A percentile compares a stretch with the other conserved stretches of the same genome.
Conservation (phyloP, 1,284 basidiomycete species). For the Cystobasidium slooffiae region DNA sequence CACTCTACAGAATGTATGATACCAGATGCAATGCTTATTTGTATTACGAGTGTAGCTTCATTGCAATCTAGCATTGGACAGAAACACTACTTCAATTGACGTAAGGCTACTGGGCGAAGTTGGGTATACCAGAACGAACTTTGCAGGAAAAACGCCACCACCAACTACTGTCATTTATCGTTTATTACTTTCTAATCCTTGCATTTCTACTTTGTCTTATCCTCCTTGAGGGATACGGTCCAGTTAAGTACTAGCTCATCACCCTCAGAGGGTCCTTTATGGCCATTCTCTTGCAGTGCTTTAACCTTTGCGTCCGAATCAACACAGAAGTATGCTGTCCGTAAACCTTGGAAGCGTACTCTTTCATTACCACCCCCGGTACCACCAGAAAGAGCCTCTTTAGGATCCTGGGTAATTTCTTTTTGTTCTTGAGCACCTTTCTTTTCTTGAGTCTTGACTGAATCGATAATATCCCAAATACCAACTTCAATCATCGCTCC, state of each 20-base stretch:
- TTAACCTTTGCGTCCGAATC: conserved; percentile 78
- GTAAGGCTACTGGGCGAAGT: not conserved
- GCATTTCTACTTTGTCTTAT: conserved; percentile 44
- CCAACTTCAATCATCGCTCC: conserved; percentile 86
- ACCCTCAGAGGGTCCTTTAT: conserved; percentile 61
- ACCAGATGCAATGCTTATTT: not conserved
- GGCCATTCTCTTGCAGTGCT: conserved; percentile 63
- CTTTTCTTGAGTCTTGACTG: conserved; percentile 65
- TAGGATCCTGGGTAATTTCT: conserved; percentile 54
- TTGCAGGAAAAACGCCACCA: conserved; percentile 4
- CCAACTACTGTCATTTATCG: not conserved
- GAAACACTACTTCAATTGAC: not conserved
- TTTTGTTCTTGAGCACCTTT: conserved; percentile 60
- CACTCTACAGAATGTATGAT: too few relatives aligned
- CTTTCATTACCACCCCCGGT: conserved; percentile 77
- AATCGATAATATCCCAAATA: conserved; percentile 79
- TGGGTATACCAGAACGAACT: not conserved
- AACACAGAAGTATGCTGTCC: conserved; percentile 92
- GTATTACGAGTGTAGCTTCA: not conserved
- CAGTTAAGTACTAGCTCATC: conserved; percentile 86
- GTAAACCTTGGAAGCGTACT: conserved; percentile 93
- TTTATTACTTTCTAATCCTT: not conserved
- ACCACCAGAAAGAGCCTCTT: conserved; percentile 57
- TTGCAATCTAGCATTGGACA: not conserved
- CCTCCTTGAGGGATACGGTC: conserved; percentile 79